Evolutionary conservation across 495 filamentous ascomycete genomes (phyloP), one percentile per base, ranked within the genome.

Genomic region (Jackrogersella minutella): DNA sequence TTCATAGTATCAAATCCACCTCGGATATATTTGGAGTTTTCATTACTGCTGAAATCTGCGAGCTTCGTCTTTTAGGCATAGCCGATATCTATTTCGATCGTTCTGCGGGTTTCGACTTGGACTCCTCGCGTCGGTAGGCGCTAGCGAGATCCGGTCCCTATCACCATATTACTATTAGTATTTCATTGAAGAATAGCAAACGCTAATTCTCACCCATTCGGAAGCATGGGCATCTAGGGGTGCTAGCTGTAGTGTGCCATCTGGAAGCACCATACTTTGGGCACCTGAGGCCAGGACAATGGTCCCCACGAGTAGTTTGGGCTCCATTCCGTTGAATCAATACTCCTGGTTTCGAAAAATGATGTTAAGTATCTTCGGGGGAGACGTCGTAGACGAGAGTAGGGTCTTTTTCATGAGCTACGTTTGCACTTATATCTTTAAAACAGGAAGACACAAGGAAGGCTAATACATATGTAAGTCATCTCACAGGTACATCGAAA

Each of bases 151-250:
- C 62, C 10, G 62, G 62, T 14, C 62, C 62, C 62, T 64, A 44
- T 26, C 4, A 34, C 24, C 26, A n/a, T n/a, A n/a, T 11, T 6
- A 9, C 11, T 39, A n/a, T 64, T 37, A 64, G 36, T 17, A 14
- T 13, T 11, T 41, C 6, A 0, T 28, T 0, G 0, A n/a, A 9
- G 9, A 30, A 19, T 0, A 2, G 0, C 3, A 17, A 26, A 0
- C 0, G 2, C 11, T 10, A 14, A 5, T 21, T 13, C 62, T 64
- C 21, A 64, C 63, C 47, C 50, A 66, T 49, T 66, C 63, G 16
- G 40, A 49, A 41, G 55, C 63, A 41, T 66, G 63, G n/a, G 63
- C 63, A 41, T 66, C 63, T 10, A 66, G 26, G 1, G 63, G 63
- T 26, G 63, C 63, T 26, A 66, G 56, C 28, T 60, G 49, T 41